Percentiles rank a stretch among this genome's conserved stretches.
These are phyloP conservation scores for Elongisporangium anandrum DNA, from an alignment of 352 stramenopile genomes.

Conservation along the genomic window DNA sequence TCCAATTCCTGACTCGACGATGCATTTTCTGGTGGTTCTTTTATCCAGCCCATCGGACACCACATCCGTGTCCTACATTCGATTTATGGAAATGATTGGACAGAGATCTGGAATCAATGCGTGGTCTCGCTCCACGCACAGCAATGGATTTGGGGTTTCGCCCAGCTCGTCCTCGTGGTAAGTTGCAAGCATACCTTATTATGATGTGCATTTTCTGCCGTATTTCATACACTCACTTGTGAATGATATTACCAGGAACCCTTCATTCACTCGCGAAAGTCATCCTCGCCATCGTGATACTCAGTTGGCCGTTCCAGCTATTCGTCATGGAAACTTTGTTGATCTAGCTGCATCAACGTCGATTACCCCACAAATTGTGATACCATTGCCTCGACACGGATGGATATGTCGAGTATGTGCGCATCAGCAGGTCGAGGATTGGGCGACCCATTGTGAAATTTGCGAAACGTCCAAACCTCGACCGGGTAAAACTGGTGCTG, in stretches of 20 bases:
- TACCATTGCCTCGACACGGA: conserved; percentile 29
- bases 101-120: conserved; percentile 1
- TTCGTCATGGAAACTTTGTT: conserved; percentile 20
- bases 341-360: conserved; percentile 14
- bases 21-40: conserved; percentile 52
- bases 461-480: conserved; percentile 64
- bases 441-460: conserved; percentile 67
- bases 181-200: too few relatives aligned
- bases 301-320: conserved; percentile 26
- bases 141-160: too few relatives aligned
- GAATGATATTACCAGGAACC: background rate
- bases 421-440: conserved; percentile 65
- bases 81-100: conserved; percentile 52
- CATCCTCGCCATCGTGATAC: conserved; percentile 16
- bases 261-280: conserved; percentile 11
- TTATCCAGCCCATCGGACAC: conserved; percentile 47
- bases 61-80: conserved; percentile 42
- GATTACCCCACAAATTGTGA: conserved; percentile 18
- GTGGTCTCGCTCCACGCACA: too few relatives aligned
- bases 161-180: too few relatives aligned
- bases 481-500: conserved; percentile 34
- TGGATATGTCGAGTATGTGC: conserved; percentile 69
- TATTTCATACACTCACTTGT: too few relatives aligned
- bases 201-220: too few relatives aligned
- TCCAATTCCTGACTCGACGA: conserved; percentile 22